phyloP scores from a whole-genome alignment of 192 early-diverging fungal genomes.

The Diversispora eburnea region DNA sequence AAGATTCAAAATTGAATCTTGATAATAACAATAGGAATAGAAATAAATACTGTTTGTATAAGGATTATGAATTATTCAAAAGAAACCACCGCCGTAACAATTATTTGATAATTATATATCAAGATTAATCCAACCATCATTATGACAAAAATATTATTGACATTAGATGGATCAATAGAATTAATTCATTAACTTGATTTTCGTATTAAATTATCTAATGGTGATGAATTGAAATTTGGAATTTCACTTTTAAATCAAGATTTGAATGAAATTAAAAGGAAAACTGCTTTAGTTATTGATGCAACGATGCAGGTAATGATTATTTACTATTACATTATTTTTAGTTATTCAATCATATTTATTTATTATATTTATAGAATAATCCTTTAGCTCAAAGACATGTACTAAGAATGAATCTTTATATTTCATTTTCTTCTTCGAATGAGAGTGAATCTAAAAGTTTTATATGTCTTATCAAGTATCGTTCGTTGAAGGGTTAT shows the following conservation, averaged over 20 bases:
- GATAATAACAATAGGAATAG: too few species aligned
- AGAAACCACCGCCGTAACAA: too few species aligned
- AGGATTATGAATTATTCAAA: too few species aligned
- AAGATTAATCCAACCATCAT: constrained; percentile 19
- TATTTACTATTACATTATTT: not conserved
- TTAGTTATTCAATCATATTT: not conserved
- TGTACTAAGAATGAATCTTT: too few species aligned
- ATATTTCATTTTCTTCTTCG: not conserved
- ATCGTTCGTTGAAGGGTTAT: too few species aligned
- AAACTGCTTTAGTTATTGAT: constrained; percentile 50
- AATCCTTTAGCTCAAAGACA: not conserved
- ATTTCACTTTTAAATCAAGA: constrained; percentile 39
- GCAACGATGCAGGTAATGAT: constrained; percentile 50
- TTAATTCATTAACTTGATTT: constrained; percentile 55
- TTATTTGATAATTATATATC: constrained; percentile 37
- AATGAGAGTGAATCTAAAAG: not conserved
- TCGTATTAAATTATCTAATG: constrained; percentile 46
- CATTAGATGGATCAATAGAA: constrained; percentile 52
- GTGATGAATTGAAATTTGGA: constrained; percentile 34
- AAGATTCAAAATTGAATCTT: too few species aligned
- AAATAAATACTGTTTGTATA: too few species aligned
- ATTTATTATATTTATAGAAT: not conserved
- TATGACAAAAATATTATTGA: constrained; percentile 27
- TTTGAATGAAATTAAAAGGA: constrained; percentile 32
- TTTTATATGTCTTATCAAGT: too few species aligned